These are phyloP conservation scores for Metschnikowia matae DNA, from an alignment of 805 yeast species.

Conservation along the genomic window DNA sequence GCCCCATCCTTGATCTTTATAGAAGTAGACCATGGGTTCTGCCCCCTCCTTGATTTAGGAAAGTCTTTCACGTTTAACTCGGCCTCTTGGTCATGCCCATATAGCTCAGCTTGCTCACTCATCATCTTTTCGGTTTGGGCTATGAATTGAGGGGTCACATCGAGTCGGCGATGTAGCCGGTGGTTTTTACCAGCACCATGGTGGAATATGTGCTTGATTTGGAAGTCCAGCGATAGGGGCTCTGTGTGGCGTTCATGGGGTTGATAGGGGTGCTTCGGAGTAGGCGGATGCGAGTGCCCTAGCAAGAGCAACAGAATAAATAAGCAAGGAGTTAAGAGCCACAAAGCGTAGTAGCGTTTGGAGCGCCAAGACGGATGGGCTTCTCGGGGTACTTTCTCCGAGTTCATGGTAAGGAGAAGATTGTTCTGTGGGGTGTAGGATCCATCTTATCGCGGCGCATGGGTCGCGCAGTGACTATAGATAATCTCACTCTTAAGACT, in stretches of 20 bases:
- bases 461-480: background rate
- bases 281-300: background rate
- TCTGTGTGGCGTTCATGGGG: conserved; percentile 4
- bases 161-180: conserved; percentile 46
- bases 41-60: conserved; percentile 28
- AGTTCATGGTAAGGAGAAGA: background rate
- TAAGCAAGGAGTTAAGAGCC: background rate
- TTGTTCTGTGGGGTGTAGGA: conserved; percentile 1
- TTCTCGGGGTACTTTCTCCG: background rate
- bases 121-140: conserved; percentile 10
- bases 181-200: conserved; percentile 50
- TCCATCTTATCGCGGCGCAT: conserved; percentile 1
- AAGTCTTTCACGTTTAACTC: conserved; percentile 27
- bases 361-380: background rate
- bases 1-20: conserved; percentile 26
- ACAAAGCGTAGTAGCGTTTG: background rate
- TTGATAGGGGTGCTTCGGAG: background rate
- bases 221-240: conserved; percentile 16
- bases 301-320: background rate
- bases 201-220: conserved; percentile 56
- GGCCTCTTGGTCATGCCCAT: conserved; percentile 1
- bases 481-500: background rate
- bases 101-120: background rate
- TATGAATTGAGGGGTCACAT: conserved; percentile 43
- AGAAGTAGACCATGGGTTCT: conserved; percentile 38